A percentile compares a stretch with the other conserved stretches of the same genome.
Conservation (phyloP, 306 rosid species). For the Vicia faba region DNA sequence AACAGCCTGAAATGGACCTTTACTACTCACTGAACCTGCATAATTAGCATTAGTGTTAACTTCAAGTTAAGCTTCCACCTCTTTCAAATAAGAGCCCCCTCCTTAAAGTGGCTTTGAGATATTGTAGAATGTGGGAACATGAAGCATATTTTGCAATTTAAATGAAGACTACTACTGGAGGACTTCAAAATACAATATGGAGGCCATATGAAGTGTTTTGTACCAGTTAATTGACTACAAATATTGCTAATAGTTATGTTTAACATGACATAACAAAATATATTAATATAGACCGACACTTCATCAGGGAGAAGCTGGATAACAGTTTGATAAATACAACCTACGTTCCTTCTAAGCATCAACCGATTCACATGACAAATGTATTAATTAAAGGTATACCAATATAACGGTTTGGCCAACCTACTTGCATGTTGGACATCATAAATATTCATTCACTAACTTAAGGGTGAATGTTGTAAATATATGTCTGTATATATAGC, state of each 20-base stretch:
- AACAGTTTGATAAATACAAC: background rate
- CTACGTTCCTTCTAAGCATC: background rate
- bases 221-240: background rate
- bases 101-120: background rate
- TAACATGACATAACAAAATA: background rate
- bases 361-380: too few species aligned
- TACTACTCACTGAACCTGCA: background rate
- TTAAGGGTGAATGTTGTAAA: too few species aligned
- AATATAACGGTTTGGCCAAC: too few species aligned
- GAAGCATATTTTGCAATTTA: background rate
- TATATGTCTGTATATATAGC: too few species aligned
- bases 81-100: background rate
- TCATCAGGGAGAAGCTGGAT: background rate
- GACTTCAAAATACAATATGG: background rate
- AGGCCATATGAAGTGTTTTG: background rate
- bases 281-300: background rate
- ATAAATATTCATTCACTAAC: too few species aligned
- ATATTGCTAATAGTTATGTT: background rate
- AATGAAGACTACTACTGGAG: background rate
- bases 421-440: too few species aligned
- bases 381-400: too few species aligned
- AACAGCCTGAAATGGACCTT: slow-evolving; percentile 4
- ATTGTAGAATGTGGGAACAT: background rate
- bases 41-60: background rate
- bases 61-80: slow-evolving; percentile 2